A percentile compares a stretch with the other conserved stretches of the same genome.
Evolutionary conservation across 805 yeast species (phyloP).

Genomic region (Vanderwaltozyma tropicalis): DNA sequence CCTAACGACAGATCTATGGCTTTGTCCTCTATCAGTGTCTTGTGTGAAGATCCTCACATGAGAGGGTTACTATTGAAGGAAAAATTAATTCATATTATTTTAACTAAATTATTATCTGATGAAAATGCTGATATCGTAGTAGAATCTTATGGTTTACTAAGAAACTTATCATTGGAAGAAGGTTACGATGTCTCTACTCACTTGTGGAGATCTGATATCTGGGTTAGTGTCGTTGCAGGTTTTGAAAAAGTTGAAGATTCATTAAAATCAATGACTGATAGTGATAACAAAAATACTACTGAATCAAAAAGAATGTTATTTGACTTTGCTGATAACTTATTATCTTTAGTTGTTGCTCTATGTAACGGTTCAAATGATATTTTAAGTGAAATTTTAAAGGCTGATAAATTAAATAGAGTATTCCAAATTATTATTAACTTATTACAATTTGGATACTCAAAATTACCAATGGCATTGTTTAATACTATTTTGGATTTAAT

Average conservation of each 20-base stretch:
- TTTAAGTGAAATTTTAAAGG: conserved; percentile 31
- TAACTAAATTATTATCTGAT: conserved; percentile 60
- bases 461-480: conserved; percentile 35
- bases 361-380: conserved; percentile 57
- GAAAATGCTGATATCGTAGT: conserved; percentile 64
- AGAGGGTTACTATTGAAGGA: conserved; percentile 61
- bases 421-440: conserved; percentile 23
- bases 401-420: conserved; percentile 17
- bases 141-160: conserved; percentile 69
- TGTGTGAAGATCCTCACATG: conserved; percentile 58
- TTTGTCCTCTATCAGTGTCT: conserved; percentile 55
- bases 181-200: conserved; percentile 73
- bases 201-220: conserved; percentile 69
- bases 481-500: conserved; percentile 47
- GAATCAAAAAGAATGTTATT: conserved; percentile 41
- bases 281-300: conserved; percentile 8
- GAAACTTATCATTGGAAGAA: conserved; percentile 75
- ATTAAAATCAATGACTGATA: conserved; percentile 32
- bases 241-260: conserved; percentile 43
- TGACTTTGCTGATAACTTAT: conserved; percentile 62
- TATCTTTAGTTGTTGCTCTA: conserved; percentile 58
- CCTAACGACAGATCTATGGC: conserved; percentile 75
- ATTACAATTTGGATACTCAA: conserved; percentile 20
- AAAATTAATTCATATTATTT: conserved; percentile 49
- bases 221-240: conserved; percentile 48